Base-by-base conservation (phyloP, 345 rosid species). In the Boechera stricta region DNA sequence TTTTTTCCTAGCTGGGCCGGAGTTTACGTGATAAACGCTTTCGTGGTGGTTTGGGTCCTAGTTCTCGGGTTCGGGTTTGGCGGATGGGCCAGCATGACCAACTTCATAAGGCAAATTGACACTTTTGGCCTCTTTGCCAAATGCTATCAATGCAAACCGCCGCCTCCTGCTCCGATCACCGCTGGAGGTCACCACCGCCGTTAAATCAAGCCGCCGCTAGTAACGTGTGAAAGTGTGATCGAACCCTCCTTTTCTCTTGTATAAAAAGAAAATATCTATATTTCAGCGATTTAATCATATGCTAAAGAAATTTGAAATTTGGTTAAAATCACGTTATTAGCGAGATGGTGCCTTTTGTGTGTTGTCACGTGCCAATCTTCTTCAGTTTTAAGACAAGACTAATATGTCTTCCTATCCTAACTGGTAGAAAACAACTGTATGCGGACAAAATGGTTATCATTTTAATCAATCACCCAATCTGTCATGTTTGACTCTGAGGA, bases 11-110 rank as follows among this genome's bases (percentile, higher is more conserved):
- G 91, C 84, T 94, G 98, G 98, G 81, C 84, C 0, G 97, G 79
- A 4, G 86, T 92, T 87, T 94, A 85, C 49, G 90, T 66, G 8
- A 3, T 94, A 10, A 94, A 94, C 70, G 57, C 88, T 0, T 92
- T 92, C 6, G 21, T 92, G 16, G 98, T 87, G 71, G 86, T 86
- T 63, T 92, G 98, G 98, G 88, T 92, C 35, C 5, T 92, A 3
- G 87, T 94, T 18, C 88, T 92, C 6, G 98, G 98, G 26, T 94
- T 94, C 12, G 98, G 98, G 72, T 92, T 94, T 70, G 98, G 98
- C 4, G 98, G 98, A 44, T 94, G 98, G 98, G 98, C 98, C 7
- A 94, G 98, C 79, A 67, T 94, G 84, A 88, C 92, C 80, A 92
- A 94, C 76, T 94, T 94, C 71, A 84, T 94, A 4, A 82, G 57